A percentile compares a stretch with the other conserved stretches of the same genome.
Conservation (phyloP, 2,329 filamentous ascomycete genomes). For the Lachnellula willkommii region DNA sequence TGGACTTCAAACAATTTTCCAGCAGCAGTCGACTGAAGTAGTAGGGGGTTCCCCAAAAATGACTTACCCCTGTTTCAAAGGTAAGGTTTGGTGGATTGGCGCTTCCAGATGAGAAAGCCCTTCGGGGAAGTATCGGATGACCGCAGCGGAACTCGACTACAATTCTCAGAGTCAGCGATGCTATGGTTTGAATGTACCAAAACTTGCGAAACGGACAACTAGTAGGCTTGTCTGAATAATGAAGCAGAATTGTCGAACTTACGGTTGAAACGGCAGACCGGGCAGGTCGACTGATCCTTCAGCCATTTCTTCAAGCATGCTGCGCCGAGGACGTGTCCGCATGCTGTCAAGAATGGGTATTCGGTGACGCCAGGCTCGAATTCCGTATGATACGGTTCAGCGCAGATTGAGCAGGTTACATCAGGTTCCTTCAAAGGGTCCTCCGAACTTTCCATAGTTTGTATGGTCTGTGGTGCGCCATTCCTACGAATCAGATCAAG, state of each 20-base stretch:
- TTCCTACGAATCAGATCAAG: not conserved
- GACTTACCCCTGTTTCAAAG: too few relatives aligned
- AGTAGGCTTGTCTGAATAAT: too few relatives aligned
- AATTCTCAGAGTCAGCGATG: too few relatives aligned
- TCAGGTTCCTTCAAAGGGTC: not conserved
- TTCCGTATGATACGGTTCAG: not conserved
- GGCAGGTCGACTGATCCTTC: not conserved
- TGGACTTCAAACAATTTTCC: too few relatives aligned
- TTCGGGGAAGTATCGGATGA: too few relatives aligned
- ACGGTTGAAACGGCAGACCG: not conserved
- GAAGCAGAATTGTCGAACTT: not conserved
- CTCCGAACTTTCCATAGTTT: not conserved
- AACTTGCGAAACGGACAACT: too few relatives aligned
- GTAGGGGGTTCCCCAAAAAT: too few relatives aligned
- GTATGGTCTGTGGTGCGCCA: not conserved
- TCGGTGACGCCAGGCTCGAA: not conserved
- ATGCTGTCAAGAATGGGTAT: not conserved
- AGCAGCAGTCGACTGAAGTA: too few relatives aligned
- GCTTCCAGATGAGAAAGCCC: too few relatives aligned
- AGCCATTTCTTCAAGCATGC: not conserved
- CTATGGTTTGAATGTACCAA: too few relatives aligned
- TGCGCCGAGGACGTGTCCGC: constrained; percentile 2
- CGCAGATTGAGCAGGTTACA: not conserved
- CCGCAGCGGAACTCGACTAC: too few relatives aligned
- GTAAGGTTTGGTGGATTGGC: too few relatives aligned